Conservation (phyloP, 345 rosid genomes). For the Lepidium aucheri region DNA sequence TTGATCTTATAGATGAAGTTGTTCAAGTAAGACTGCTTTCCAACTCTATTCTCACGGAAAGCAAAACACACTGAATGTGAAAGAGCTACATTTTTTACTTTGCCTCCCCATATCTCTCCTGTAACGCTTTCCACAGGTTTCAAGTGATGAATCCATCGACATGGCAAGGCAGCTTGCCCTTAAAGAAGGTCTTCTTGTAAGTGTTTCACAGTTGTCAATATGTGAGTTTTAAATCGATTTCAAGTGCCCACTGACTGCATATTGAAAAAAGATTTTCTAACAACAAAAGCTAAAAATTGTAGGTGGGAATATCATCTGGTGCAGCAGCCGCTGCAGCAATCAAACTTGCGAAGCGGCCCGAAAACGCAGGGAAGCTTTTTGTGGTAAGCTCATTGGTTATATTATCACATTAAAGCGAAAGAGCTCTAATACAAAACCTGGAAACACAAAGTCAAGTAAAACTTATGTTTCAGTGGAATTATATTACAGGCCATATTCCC, state of each 20-base stretch:
- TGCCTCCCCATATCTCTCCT: background rate
- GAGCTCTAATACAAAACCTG: background rate
- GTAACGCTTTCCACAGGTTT: slow-evolving; percentile 33
- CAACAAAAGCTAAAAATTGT: background rate
- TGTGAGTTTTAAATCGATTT: background rate
- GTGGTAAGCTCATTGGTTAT: slow-evolving; percentile 43
- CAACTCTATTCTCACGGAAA: background rate
- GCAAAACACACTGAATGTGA: background rate
- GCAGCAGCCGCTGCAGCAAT: slow-evolving; percentile 81
- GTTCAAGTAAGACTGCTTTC: slow-evolving; percentile 50
- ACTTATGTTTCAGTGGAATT: background rate
- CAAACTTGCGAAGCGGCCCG: slow-evolving; percentile 70
- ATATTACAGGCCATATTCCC: slow-evolving; percentile 63
- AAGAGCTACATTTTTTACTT: background rate
- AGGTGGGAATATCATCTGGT: slow-evolving; percentile 97
- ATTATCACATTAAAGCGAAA: background rate
- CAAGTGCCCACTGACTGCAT: background rate
- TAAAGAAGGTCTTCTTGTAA: slow-evolving; percentile 86
- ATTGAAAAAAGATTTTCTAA: background rate
- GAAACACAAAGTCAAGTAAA: background rate
- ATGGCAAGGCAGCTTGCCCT: slow-evolving; percentile 66
- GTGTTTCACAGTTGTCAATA: slow-evolving; percentile 5
- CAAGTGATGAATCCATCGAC: slow-evolving; percentile 79
- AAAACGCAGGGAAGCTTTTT: slow-evolving; percentile 78
- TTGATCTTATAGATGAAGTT: slow-evolving; percentile 63